These are phyloP conservation scores for Aspergillus phoenicis DNA, from an alignment of 2,329 filamentous ascomycete species.

Conservation along the genomic window DNA sequence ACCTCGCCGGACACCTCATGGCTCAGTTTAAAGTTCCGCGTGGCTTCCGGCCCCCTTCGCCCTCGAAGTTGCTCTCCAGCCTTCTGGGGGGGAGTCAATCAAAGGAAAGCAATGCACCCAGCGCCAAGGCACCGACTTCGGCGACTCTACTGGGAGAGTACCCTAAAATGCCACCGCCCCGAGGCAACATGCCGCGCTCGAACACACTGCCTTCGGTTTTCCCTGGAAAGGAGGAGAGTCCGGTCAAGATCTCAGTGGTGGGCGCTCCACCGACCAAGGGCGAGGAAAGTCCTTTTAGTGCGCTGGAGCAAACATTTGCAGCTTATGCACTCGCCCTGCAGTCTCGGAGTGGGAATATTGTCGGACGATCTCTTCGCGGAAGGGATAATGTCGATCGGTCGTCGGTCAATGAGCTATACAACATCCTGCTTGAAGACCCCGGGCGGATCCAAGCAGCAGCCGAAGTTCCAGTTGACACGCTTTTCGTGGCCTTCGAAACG, in stretches of 20 bases:
- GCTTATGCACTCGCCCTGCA: conserved; percentile 82
- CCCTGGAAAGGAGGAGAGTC: conserved; percentile 48
- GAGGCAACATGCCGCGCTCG: conserved; percentile 44
- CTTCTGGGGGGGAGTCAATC: conserved; percentile 66
- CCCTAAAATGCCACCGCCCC: conserved; percentile 46
- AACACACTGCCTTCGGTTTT: conserved; percentile 48
- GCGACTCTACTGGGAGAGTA: conserved; percentile 46
- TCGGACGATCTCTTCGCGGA: conserved; percentile 74
- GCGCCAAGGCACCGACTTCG: conserved; percentile 38
- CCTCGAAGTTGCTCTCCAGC: conserved; percentile 85
- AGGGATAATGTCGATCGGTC: conserved; percentile 73
- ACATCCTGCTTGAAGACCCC: conserved; percentile 80
- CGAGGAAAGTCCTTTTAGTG: conserved; percentile 66
- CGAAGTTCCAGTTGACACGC: conserved; percentile 76
- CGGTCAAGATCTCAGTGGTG: conserved; percentile 52
- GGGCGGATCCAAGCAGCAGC: conserved; percentile 73
- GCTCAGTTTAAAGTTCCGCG: conserved; percentile 61
- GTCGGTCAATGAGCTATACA: conserved; percentile 86
- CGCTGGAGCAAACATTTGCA: conserved; percentile 81
- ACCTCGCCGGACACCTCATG: conserved; percentile 65
- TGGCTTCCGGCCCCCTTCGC: conserved; percentile 76
- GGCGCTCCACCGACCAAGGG: conserved; percentile 55
- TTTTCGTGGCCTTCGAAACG: conserved; percentile 92
- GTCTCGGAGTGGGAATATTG: conserved; percentile 81
- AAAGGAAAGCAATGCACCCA: conserved; percentile 28